These are phyloP conservation scores for Haematococcus lacustris DNA, from an alignment of 139 green algal genomes.

Conservation along the genomic window DNA sequence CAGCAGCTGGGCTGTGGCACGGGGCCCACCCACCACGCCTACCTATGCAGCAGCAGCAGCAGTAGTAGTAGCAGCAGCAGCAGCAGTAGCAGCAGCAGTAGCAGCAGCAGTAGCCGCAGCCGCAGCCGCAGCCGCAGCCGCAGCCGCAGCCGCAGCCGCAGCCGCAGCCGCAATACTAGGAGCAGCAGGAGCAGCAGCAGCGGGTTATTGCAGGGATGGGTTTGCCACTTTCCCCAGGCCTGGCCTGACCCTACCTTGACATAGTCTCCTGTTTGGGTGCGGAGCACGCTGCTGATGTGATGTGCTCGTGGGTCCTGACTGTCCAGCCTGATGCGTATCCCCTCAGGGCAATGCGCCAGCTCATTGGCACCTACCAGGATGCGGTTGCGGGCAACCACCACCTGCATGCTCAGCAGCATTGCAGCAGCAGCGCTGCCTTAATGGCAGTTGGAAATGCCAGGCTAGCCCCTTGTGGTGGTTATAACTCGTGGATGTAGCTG, in stretches of 20 bases:
- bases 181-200: no score
- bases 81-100: no score
- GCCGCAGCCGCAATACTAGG: no score
- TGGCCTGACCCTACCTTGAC: background rate
- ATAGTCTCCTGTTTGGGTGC: background rate
- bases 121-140: no score
- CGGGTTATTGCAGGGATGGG: no score
- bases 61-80: background rate
- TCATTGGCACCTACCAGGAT: background rate
- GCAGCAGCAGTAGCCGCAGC: background rate
- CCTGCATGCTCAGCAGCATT: no score
- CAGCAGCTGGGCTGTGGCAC: background rate
- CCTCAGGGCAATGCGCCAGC: background rate
- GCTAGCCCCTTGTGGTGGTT: no score
- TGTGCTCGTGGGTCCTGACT: background rate
- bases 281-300: background rate
- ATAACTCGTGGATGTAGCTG: no score
- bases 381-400: background rate
- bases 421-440: no score
- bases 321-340: background rate
- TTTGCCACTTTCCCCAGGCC: no score
- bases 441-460: no score
- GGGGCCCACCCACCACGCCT: background rate
- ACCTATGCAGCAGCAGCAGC: background rate
- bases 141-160: no score